These are phyloP conservation scores for Rosa rugosa DNA, from an alignment of 306 rosid species.

Conservation along the genomic window DNA sequence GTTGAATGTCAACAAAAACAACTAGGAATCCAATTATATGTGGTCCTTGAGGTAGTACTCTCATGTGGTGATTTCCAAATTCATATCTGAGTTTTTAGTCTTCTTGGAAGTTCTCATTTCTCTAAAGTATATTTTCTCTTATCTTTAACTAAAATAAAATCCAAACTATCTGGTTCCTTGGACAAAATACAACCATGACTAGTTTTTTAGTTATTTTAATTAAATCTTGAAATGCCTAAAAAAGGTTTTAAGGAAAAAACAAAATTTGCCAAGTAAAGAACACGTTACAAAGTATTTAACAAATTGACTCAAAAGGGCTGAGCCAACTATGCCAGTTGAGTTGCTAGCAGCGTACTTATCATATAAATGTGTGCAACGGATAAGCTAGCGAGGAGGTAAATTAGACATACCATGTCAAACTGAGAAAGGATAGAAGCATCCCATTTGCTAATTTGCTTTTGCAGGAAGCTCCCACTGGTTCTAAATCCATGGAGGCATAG, in stretches of 20 bases:
- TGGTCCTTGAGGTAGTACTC: no score
- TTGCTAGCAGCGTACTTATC: not conserved
- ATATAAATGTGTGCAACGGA: not conserved
- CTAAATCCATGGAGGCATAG: constrained; percentile 93
- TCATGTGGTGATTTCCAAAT: no score
- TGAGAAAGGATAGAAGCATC: constrained; percentile 67
- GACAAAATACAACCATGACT: not conserved
- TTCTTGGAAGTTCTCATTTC: no score
- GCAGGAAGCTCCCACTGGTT: constrained; percentile 74
- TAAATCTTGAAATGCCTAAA: no score
- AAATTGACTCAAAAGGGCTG: not conserved
- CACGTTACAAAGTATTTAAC: not conserved
- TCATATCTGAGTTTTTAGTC: no score
- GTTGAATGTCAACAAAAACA: no score
- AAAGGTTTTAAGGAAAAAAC: not conserved
- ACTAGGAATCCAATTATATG: no score
- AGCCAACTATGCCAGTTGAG: not conserved
- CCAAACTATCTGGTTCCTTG: not conserved
- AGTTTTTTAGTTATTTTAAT: no score
- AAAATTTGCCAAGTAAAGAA: no score
- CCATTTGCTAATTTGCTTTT: constrained; percentile 84
- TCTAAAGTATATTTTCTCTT: no score
- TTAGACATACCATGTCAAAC: constrained; percentile 57
- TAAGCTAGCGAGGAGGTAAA: not conserved
- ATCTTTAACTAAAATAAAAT: no score